phyloP scores from a whole-genome alignment of 176 grass and related monocot genomes.

The Leersia perrieri region DNA sequence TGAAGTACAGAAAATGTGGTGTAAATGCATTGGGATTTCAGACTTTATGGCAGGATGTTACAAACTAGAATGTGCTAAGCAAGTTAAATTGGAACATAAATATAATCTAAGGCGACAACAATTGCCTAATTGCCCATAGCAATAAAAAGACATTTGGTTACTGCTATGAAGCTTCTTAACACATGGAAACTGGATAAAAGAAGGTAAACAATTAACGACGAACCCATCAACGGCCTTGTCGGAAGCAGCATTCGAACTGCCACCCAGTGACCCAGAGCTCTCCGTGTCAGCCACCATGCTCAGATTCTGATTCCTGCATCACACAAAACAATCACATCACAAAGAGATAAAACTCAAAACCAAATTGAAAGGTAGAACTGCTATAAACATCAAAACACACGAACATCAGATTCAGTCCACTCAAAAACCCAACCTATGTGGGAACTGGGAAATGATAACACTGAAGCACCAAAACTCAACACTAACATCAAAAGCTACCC shows the following conservation, averaged over 20 bases:
- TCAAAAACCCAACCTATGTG: not conserved
- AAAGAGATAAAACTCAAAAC: not conserved
- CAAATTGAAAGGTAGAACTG: not conserved
- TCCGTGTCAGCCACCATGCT: slow-evolving; percentile 51
- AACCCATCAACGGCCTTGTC: slow-evolving; percentile 36
- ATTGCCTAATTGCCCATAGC: not conserved
- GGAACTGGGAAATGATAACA: not conserved
- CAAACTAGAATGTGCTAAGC: not conserved
- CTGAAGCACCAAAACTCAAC: not conserved
- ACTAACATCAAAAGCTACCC: not conserved
- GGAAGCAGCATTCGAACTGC: slow-evolving; percentile 26
- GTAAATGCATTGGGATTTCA: slow-evolving; percentile 7
- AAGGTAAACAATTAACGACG: slow-evolving; percentile 4
- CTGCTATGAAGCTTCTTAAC: not conserved
- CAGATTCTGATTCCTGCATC: slow-evolving; percentile 25
- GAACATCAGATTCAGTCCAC: not conserved
- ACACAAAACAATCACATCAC: too few relatives aligned
- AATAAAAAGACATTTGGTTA: not conserved
- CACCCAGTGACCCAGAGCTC: slow-evolving; percentile 37
- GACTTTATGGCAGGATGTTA: not conserved
- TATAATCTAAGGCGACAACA: not conserved
- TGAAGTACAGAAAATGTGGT: not conserved
- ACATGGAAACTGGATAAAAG: not conserved
- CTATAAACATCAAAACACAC: not conserved
- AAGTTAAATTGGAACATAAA: not conserved